Evolutionary conservation across 305 asterid genomes (phyloP), one percentile per base, ranked within the genome.

Genomic region (Rubia tinctorum): DNA sequence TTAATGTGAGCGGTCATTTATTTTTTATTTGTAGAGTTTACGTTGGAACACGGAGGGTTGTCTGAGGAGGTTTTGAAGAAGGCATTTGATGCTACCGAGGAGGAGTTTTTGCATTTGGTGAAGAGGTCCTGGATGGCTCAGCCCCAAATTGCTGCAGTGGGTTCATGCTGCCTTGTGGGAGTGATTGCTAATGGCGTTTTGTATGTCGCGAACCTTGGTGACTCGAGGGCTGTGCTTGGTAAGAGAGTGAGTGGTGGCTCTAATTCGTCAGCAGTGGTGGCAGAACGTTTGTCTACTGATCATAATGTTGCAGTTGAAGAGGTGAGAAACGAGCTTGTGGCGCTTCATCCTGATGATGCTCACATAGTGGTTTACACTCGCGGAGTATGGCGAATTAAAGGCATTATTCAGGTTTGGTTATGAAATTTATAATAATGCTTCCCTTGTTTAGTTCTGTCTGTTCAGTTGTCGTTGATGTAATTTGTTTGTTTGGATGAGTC

Each of bases 141-240:
- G 72, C 87, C 87, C 27, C 81, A 68, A 77, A 78, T 83, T 7
- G 83, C 79, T 34, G 71, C 82, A 55, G 82, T 66, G 13, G 87
- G 87, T 42, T 83, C 87, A 9, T 83, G 87, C 73, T 83, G 87
- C 79, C 83, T 83, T 17, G 65, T 81, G 42, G 87, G 85, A 51
- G 82, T 75, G 25, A 81, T 83, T 42, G 73, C 79, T n/a, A 68
- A 81, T 47, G 78, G 69, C 65, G 66, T 68, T 53, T 59, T 83
- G 62, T 83, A 73, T 60, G 83, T 83, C 72, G 87, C 87, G 14
- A 83, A 81, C 76, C 82, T 83, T 34, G 87, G 87, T 42, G 87
- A 83, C 76, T 81, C 87, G 17, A 83, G 87, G 72, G 87, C 76
- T 56, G 87, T 83, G 71, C 81, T 83, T 10, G 87, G 87, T 49